Conservation (phyloP, 108 stramenopile species). For the Cyclotella kingstonii region DNA sequence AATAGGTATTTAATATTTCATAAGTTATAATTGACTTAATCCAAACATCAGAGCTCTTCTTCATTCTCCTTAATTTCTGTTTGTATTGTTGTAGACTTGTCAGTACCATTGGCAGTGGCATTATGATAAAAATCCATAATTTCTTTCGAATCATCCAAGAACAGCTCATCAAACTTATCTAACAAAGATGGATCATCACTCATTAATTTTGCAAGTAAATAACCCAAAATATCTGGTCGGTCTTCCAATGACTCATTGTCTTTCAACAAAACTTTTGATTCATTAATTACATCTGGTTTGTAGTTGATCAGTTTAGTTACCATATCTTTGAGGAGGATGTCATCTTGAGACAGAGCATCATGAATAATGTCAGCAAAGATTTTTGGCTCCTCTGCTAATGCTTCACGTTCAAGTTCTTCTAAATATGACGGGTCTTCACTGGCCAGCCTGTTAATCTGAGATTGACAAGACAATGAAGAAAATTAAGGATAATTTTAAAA, state of each 20-base stretch:
- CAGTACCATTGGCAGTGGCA: too few relatives aligned
- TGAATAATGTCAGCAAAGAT: conserved; percentile 37
- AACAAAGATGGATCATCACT: conserved; percentile 28
- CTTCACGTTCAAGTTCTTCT: conserved; percentile 31
- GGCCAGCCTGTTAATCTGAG: conserved; percentile 7
- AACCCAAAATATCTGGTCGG: conserved; percentile 36
- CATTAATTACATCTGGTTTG: conserved; percentile 6
- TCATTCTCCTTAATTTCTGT: too few relatives aligned
- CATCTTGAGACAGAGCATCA: conserved; percentile 25
- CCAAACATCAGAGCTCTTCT: too few relatives aligned
- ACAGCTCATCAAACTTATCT: conserved; percentile 39
- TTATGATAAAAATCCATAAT: too few relatives aligned
- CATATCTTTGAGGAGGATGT: conserved; percentile 16
- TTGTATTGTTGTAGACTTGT: too few relatives aligned
- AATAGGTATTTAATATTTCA: too few relatives aligned
- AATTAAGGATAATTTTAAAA: too few relatives aligned
- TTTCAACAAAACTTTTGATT: conserved; percentile 19
- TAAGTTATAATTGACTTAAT: too few relatives aligned
- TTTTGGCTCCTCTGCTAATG: conserved; percentile 31
- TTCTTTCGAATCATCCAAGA: too few relatives aligned
- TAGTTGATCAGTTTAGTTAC: conserved; percentile 14
- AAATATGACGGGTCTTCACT: conserved; percentile 32
- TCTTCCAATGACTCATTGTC: conserved; percentile 28
- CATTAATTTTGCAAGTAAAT: conserved; percentile 22
- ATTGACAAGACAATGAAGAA: neutral